Conservation (phyloP, 345 rosid genomes). For the Brassica carinata region DNA sequence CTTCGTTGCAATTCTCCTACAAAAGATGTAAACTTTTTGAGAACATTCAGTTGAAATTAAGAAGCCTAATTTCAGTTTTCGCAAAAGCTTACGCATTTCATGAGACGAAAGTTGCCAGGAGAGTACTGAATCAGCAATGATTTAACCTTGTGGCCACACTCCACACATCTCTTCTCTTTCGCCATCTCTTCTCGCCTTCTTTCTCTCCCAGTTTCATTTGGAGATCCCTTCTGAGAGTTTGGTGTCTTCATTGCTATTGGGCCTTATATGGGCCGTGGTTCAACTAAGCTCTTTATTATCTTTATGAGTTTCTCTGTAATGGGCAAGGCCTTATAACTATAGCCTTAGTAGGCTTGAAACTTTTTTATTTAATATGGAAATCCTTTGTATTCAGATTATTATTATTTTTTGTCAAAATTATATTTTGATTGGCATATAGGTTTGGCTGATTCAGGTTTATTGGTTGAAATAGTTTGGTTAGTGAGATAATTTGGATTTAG, state of each 20-base stretch:
- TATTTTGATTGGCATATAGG: background rate
- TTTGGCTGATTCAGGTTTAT: background rate
- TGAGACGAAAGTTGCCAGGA: conserved; percentile 70
- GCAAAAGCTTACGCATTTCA: conserved; percentile 63
- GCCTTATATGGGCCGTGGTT: background rate
- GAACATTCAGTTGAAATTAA: background rate
- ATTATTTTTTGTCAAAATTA: no score
- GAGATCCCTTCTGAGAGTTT: background rate
- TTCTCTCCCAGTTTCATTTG: background rate
- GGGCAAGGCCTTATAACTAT: background rate
- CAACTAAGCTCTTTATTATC: background rate
- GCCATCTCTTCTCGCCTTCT: background rate
- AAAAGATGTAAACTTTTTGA: background rate
- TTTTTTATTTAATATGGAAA: no score
- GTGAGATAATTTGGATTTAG: background rate
- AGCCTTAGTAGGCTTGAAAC: background rate
- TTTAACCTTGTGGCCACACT: conserved; percentile 60
- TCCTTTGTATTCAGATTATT: no score
- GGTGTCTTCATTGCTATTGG: background rate
- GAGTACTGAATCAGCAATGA: conserved; percentile 71
- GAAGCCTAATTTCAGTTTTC: background rate
- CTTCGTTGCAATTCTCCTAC: conserved; percentile 66
- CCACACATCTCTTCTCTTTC: conserved; percentile 57
- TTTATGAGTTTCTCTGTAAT: background rate
- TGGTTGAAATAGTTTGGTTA: background rate